Evolutionary conservation across 1,139 yeast genomes (phyloP), one percentile per base, ranked within the genome.

Genomic region (Kodamaea alishanica): DNA sequence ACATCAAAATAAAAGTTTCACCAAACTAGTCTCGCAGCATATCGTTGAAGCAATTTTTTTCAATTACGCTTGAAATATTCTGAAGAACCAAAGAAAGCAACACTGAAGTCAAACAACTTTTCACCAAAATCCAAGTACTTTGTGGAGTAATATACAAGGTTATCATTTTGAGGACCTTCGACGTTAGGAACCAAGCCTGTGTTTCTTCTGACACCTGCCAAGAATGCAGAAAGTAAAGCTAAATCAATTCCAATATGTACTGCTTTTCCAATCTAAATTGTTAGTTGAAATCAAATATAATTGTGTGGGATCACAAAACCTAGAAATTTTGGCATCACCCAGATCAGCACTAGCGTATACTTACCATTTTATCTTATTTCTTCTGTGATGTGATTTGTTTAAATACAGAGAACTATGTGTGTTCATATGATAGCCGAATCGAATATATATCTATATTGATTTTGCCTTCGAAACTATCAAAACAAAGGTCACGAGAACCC

Each of bases 51-150:
- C 6, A 7, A 22, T 23, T 28, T 22, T 6, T 8, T 5, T 28
- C 26, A 75, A 50, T 67, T 75, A 52, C 92, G 77, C 46, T 72
- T 80, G 62, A 89, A 92, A 61, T 83, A 87, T 12, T 77, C 75
- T 2, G 95, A 83, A 8, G 83, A 71, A 34, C 83, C 80, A 70
- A 88, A 76, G 49, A 78, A 73, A 5, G 88, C 85, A 9, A 84
- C 82, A 28, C 86, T 69, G 42, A 77, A 74, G 55, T 89, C 96
- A 52, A 84, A 81, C 5, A 85, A 67, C 60, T 80, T 78, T 54
- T 92, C 98, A n/a, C 98, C 98, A 26, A 83, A 61, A 41, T 80
- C 84, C 48, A 92, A 73, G 57, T 88, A 92, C 54, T 79, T 83
- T 27, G 67, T 66, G 11, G 82, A 67, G 53, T 84, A 82, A 32